Conservation (phyloP, 2,329 filamentous ascomycete genomes). For the Pseudogymnoascus pannorum region DNA sequence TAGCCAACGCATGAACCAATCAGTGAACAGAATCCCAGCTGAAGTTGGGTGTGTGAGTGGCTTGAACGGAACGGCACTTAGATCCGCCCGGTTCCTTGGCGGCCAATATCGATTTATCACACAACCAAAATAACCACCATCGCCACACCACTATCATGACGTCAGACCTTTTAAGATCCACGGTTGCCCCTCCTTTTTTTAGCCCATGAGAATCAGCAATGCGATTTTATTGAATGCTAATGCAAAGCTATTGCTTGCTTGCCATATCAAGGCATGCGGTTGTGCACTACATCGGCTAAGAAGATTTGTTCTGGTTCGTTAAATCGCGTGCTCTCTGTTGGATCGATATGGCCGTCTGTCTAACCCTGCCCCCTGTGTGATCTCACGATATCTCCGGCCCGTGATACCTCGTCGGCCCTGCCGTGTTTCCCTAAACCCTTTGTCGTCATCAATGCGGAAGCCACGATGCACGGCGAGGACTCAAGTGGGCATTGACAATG, state of each 20-base stretch:
- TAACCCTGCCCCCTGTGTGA: neutral
- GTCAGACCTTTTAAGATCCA: neutral
- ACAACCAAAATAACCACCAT: neutral
- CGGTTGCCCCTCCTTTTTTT: constrained; percentile 1
- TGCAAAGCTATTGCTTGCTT: neutral
- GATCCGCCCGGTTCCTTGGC: neutral
- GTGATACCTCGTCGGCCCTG: neutral
- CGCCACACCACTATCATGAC: neutral
- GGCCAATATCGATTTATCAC: neutral
- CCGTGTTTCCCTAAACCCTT: neutral
- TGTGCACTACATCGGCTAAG: neutral
- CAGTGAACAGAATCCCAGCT: neutral
- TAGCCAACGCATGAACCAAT: neutral
- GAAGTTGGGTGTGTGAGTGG: neutral
- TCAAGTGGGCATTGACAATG: neutral
- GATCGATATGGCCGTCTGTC: neutral
- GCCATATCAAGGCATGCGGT: neutral
- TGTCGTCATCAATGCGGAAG: neutral
- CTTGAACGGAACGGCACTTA: neutral
- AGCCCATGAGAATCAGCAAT: neutral
- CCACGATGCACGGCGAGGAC: neutral
- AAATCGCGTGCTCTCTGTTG: neutral
- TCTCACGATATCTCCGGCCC: neutral
- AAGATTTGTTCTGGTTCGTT: neutral
- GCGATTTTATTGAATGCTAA: neutral